These are phyloP conservation scores for Arthrobotrys musiformis DNA, from an alignment of 2,329 filamentous ascomycete species.

Conservation along the genomic window DNA sequence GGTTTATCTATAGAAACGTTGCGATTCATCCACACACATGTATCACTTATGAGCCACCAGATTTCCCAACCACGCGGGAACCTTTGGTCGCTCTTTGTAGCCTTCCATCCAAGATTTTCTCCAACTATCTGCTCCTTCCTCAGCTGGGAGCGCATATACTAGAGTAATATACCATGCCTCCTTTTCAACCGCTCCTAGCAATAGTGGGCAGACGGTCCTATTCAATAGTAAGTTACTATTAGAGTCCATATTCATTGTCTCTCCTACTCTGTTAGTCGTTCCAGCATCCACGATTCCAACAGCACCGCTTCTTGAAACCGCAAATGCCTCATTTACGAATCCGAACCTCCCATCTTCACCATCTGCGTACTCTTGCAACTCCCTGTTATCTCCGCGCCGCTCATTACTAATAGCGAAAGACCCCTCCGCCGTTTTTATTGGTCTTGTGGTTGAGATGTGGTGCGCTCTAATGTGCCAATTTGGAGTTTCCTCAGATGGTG, in stretches of 20 bases:
- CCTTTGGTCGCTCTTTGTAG: constrained; percentile 6
- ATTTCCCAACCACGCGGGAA: constrained; percentile 13
- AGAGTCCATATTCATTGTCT: constrained; percentile 78
- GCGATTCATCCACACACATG: too few species aligned
- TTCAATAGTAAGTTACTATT: constrained; percentile 81
- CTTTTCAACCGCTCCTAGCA: constrained; percentile 71
- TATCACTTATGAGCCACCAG: not conserved
- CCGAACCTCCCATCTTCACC: constrained; percentile 64
- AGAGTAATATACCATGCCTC: constrained; percentile 75
- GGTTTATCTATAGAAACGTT: too few species aligned
- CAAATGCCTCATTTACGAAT: constrained; percentile 62
- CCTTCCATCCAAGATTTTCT: constrained; percentile 9
- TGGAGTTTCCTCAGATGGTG: constrained; percentile 69
- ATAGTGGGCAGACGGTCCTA: constrained; percentile 76
- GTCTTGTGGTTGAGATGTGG: constrained; percentile 69
- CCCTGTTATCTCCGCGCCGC: constrained; percentile 69
- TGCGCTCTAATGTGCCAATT: constrained; percentile 79
- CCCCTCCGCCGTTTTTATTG: constrained; percentile 78
- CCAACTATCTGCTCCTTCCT: constrained; percentile 15
- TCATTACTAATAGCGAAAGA: constrained; percentile 75
- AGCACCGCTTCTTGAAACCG: constrained; percentile 66
- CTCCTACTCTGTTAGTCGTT: constrained; percentile 67
- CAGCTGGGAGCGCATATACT: constrained; percentile 75
- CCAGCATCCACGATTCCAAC: constrained; percentile 66
- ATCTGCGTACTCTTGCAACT: constrained; percentile 64